Percentiles rank a stretch among this genome's conserved stretches.
Evolutionary conservation across 1,284 basidiomycete species (phyloP).

Genomic region (Cryptococcus hybrid): DNA sequence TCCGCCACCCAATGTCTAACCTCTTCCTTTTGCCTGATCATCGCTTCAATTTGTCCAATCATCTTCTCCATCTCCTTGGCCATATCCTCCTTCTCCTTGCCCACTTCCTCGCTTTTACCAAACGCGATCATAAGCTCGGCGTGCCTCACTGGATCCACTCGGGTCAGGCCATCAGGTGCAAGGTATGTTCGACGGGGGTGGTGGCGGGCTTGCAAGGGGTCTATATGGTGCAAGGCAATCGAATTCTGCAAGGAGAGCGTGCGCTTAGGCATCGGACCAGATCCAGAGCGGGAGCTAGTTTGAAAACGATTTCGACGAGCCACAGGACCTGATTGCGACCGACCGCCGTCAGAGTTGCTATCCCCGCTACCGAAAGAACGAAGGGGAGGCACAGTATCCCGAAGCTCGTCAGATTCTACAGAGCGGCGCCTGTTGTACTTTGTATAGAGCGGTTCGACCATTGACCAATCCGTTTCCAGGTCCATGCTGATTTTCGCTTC

Average conservation of each 20-base stretch:
- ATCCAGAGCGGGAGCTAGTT: background rate
- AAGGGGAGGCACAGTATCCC: slow-evolving; percentile 8
- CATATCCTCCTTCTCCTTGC: slow-evolving; percentile 8
- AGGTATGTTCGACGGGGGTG: slow-evolving; percentile 30
- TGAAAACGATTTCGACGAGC: slow-evolving; percentile 3
- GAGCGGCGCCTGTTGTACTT: slow-evolving; percentile 6
- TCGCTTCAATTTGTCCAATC: slow-evolving; percentile 11
- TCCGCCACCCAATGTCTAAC: slow-evolving; percentile 13
- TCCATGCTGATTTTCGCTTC: slow-evolving; percentile 27
- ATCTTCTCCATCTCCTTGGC: slow-evolving; percentile 10
- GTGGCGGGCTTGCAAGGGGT: slow-evolving; percentile 14
- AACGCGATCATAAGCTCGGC: slow-evolving; percentile 6
- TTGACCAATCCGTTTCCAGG: slow-evolving; percentile 25
- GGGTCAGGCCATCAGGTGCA: slow-evolving; percentile 20
- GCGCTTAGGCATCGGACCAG: slow-evolving; percentile 2
- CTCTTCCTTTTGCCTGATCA: slow-evolving; percentile 14
- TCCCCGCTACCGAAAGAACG: slow-evolving; percentile 8
- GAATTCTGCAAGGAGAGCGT: slow-evolving; percentile 8
- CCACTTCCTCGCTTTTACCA: slow-evolving; percentile 7
- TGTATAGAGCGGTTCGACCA: slow-evolving; percentile 15
- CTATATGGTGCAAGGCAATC: slow-evolving; percentile 12
- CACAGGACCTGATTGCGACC: background rate
- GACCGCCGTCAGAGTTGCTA: slow-evolving; percentile 8
- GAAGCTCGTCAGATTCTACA: slow-evolving; percentile 5
- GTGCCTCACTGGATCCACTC: slow-evolving; percentile 28